Percentiles rank a stretch among this genome's conserved stretches.
Evolutionary conservation across 1,139 yeast species (phyloP).

Genomic region (Groenewaldozyma auringiensis): DNA sequence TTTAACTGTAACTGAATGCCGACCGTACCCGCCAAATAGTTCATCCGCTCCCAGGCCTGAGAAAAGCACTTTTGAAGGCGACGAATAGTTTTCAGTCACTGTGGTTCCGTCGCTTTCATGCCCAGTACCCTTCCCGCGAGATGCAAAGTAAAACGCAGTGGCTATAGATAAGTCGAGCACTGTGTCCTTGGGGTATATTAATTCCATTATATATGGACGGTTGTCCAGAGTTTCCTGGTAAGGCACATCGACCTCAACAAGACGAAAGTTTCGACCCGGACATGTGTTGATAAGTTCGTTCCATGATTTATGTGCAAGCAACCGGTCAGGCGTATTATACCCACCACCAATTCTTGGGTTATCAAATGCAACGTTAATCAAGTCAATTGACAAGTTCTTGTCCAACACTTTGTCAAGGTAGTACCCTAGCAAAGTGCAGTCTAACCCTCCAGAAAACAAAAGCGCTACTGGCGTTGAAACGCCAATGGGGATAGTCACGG

Average conservation of each 20-base stretch:
- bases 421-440: slow-evolving; percentile 70
- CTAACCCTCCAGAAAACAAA: slow-evolving; percentile 89
- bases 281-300: slow-evolving; percentile 31
- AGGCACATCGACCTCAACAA: slow-evolving; percentile 64
- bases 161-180: slow-evolving; percentile 96
- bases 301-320: slow-evolving; percentile 60
- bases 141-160: slow-evolving; percentile 87
- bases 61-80: slow-evolving; percentile 51
- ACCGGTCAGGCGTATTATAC: slow-evolving; percentile 71
- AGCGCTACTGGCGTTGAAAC: slow-evolving; percentile 41
- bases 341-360: slow-evolving; percentile 65
- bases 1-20: slow-evolving; percentile 46
- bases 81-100: slow-evolving; percentile 9
- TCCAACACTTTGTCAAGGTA: slow-evolving; percentile 33
- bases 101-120: slow-evolving; percentile 5
- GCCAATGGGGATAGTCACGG: slow-evolving; percentile 39
- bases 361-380: slow-evolving; percentile 92
- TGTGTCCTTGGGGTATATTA: slow-evolving; percentile 78
- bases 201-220: slow-evolving; percentile 45
- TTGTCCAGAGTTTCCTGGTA: slow-evolving; percentile 55
- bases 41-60: slow-evolving; percentile 99
- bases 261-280: slow-evolving; percentile 29
- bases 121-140: slow-evolving; percentile 44
- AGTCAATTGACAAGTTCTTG: slow-evolving; percentile 42
- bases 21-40: slow-evolving; percentile 82